Conservation (phyloP, 2,329 filamentous ascomycete species). For the Ophiocordyceps sinensis region DNA sequence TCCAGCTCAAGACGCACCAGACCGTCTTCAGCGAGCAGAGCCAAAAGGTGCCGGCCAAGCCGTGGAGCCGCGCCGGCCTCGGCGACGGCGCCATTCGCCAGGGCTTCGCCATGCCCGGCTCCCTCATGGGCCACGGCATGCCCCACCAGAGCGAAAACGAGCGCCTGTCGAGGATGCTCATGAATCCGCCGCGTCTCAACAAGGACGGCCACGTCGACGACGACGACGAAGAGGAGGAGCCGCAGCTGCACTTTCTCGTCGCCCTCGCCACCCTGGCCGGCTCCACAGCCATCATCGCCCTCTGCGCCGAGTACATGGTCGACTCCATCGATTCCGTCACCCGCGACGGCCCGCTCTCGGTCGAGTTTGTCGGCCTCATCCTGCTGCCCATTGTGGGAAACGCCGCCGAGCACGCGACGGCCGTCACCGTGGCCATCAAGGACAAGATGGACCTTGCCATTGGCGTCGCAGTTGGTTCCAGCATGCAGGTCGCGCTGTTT, state of each 20-base stretch:
- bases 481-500: slow-evolving; percentile 70
- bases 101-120: slow-evolving; percentile 24
- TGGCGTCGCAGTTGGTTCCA: slow-evolving; percentile 65
- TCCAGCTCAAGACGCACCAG: slow-evolving; percentile 79
- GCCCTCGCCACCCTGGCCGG: slow-evolving; percentile 56
- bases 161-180: slow-evolving; percentile 29
- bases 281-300: slow-evolving; percentile 66
- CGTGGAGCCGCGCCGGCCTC: slow-evolving; percentile 21
- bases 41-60: slow-evolving; percentile 56
- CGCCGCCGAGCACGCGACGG: slow-evolving; percentile 68
- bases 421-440: slow-evolving; percentile 65
- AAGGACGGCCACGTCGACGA: slow-evolving; percentile 29
- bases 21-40: slow-evolving; percentile 67
- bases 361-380: slow-evolving; percentile 68
- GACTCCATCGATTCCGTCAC: slow-evolving; percentile 58
- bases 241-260: slow-evolving; percentile 57
- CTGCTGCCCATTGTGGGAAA: slow-evolving; percentile 74
- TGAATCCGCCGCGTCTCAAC: slow-evolving; percentile 15
- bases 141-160: slow-evolving; percentile 22
- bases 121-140: slow-evolving; percentile 21
- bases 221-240: slow-evolving; percentile 54
- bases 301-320: slow-evolving; percentile 71
- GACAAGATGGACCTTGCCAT: slow-evolving; percentile 80
- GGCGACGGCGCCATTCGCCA: slow-evolving; percentile 19
- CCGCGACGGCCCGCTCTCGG: slow-evolving; percentile 40